Evolutionary conservation across 148 eudicot genomes (phyloP).

Genomic region (Nyssa sinensis): DNA sequence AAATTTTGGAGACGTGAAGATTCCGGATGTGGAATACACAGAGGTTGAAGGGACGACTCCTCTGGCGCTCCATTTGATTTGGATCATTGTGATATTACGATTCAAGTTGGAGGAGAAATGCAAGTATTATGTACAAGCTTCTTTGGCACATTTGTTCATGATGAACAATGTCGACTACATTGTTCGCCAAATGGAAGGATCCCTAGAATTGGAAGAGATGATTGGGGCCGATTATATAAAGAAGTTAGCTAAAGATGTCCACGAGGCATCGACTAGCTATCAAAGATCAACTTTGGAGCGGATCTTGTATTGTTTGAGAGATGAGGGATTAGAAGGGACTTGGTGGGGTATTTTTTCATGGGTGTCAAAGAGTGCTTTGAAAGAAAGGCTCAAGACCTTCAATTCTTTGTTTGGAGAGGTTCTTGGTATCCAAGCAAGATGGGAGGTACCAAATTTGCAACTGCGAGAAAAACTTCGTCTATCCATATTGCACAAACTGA

Average conservation of each 20-base stretch:
- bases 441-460: slow-evolving; percentile 70
- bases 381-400: slow-evolving; percentile 74
- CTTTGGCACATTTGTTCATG: slow-evolving; percentile 67
- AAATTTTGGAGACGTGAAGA: slow-evolving; percentile 45
- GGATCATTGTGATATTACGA: slow-evolving; percentile 67
- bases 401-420: slow-evolving; percentile 83
- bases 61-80: slow-evolving; percentile 75
- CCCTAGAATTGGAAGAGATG: slow-evolving; percentile 62
- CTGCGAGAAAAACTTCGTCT: slow-evolving; percentile 71
- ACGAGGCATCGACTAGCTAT: slow-evolving; percentile 58
- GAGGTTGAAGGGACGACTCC: slow-evolving; percentile 59
- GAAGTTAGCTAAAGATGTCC: slow-evolving; percentile 51
- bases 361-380: slow-evolving; percentile 62
- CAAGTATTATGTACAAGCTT: slow-evolving; percentile 49
- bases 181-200: slow-evolving; percentile 62
- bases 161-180: slow-evolving; percentile 89
- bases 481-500: slow-evolving; percentile 62
- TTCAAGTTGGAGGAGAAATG: slow-evolving; percentile 69
- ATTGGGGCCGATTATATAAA: slow-evolving; percentile 67
- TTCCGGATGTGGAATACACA: slow-evolving; percentile 59
- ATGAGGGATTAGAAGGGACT: slow-evolving; percentile 75
- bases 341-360: slow-evolving; percentile 70
- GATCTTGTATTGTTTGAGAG: slow-evolving; percentile 72
- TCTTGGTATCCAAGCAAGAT: slow-evolving; percentile 60
- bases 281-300: slow-evolving; percentile 61